Conservation (phyloP, 495 filamentous ascomycete genomes). For the Neurospora africana region DNA sequence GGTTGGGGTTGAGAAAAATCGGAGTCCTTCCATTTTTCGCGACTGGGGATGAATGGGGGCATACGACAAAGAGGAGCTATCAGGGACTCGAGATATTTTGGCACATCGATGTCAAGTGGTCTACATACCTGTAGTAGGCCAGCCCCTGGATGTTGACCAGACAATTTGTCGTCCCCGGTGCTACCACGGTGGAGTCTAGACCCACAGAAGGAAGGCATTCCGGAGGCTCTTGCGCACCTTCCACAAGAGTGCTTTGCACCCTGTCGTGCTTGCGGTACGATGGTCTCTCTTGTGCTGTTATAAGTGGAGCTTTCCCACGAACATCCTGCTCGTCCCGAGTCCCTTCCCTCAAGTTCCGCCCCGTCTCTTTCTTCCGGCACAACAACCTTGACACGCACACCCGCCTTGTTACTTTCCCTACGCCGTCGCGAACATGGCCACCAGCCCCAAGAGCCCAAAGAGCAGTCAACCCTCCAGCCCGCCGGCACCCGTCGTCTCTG, state of each 20-base stretch:
- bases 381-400: background rate
- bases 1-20: background rate
- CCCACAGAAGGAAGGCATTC: background rate
- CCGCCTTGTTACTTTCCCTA: background rate
- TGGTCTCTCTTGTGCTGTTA: background rate
- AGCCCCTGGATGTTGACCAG: too few species aligned
- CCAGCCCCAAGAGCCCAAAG: background rate
- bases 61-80: background rate
- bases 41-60: too few species aligned
- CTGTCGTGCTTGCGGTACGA: background rate
- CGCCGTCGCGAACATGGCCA: background rate
- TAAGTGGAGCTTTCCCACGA: too few species aligned
- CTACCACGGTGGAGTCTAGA: too few species aligned
- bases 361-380: background rate
- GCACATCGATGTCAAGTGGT: background rate
- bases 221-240: background rate
- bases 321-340: background rate
- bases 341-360: background rate
- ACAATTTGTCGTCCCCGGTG: too few species aligned
- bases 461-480: background rate
- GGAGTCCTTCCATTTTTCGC: too few species aligned
- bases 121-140: too few species aligned
- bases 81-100: background rate
- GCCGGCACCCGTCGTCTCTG: background rate
- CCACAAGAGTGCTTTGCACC: background rate